These are phyloP conservation scores for Cetraspora pellucida DNA, from an alignment of 192 early-diverging fungal species.

Conservation along the genomic window DNA sequence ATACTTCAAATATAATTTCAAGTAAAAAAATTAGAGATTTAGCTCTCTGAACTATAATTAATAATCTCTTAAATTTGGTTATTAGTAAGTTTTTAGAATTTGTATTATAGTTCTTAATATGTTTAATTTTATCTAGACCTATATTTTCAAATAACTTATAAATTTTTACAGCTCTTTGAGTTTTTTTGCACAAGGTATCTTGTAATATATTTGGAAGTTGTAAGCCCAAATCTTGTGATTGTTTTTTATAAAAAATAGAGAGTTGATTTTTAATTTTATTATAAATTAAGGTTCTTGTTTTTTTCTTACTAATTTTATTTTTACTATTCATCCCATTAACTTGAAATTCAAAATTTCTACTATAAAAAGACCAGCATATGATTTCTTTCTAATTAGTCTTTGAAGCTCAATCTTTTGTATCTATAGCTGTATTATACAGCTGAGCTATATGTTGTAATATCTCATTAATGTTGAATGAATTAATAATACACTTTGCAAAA, in stretches of 20 bases:
- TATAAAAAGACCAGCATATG: constrained; percentile 28
- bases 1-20: constrained; percentile 22
- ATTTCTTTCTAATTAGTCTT: constrained; percentile 29
- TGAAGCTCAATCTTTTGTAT: constrained; percentile 19
- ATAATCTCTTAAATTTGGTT: constrained; percentile 4
- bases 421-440: constrained; percentile 21
- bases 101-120: constrained; percentile 23
- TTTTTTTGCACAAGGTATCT: constrained; percentile 26
- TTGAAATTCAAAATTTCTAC: constrained; percentile 28
- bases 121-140: constrained; percentile 1
- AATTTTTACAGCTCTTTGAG: constrained; percentile 24
- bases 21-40: constrained; percentile 19
- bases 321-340: neutral
- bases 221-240: constrained; percentile 23
- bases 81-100: constrained; percentile 18
- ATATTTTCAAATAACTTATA: constrained; percentile 26
- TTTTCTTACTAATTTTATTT: constrained; percentile 21
- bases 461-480: constrained; percentile 27
- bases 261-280: constrained; percentile 21
- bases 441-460: constrained; percentile 26
- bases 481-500: constrained; percentile 28
- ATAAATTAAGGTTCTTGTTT: constrained; percentile 25
- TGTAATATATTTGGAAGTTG: constrained; percentile 23
- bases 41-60: constrained; percentile 15
- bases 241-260: constrained; percentile 8